Base-by-base conservation (phyloP, 345 rosid genomes). In the Iberis pinnata region DNA sequence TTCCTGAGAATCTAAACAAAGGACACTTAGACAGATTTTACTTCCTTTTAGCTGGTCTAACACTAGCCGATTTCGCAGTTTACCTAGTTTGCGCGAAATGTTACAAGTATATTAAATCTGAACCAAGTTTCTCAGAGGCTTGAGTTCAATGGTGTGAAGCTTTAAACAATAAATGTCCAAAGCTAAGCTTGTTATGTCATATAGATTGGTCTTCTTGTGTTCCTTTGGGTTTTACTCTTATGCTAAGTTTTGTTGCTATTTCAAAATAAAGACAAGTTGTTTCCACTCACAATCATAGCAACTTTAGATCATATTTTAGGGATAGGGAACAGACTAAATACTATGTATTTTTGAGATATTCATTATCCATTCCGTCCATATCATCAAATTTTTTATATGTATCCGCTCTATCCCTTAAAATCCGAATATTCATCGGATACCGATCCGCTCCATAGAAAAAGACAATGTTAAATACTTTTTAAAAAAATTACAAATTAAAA, bases 11-110 rank as follows among this genome's bases (percentile, higher is more conserved):
- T 66, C 83, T 92, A 15, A 92, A 92, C 83, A 69, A 27, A 53
- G 98, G 98, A 12, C 97, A 88, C 63, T 76, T 92, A 0, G 98
- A 92, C 24, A 71, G 90, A 63, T 92, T 92, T 58, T 88, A 70
- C 75, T 92, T 92, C 80, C 86, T 92, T 9, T 65, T 92, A 48
- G 98, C 98, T 18, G 85, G 71, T 47, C 66, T 88, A 53, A 88
- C 97, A 1, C 58, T 82, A 0, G 75, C 73, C 7, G 97, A 92
- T 76, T 70, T 92, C 4, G 31, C 68, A 9, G 60, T 85, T 38
- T 92, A 92, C 54, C 20, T 85, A 12, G 31, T 73, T 5, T 75
- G 88, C 53, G 87, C 95, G 0, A 78, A 64, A 62, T 92, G 95
- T 95, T 92, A 92, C 19, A 77, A 78, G 65, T 74, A 57, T 15